A percentile compares a stretch with the other conserved stretches of the same genome.
phyloP scores from a whole-genome alignment of 768 basidiomycete genomes.

The Lactifluus subvellereus region DNA sequence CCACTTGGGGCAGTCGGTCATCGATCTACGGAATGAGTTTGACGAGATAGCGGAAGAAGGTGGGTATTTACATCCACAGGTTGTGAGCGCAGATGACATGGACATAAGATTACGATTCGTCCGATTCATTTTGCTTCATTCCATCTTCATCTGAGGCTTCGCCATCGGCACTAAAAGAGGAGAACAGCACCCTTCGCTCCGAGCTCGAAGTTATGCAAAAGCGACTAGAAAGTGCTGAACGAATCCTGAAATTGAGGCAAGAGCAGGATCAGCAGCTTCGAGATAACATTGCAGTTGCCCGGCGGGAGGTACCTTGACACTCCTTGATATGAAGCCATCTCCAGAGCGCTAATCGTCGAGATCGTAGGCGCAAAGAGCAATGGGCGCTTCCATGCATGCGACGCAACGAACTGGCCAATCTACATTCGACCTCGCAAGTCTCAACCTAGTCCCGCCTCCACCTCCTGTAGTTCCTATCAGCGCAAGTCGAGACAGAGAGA shows the following conservation, averaged over 20 bases:
- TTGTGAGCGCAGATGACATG: not conserved
- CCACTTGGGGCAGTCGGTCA: constrained; percentile 18
- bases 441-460: constrained; percentile 48
- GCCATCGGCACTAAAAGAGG: constrained; percentile 48
- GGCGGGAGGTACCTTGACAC: constrained; percentile 46
- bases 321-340: not conserved
- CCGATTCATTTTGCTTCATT: constrained; percentile 75
- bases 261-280: constrained; percentile 76
- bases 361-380: constrained; percentile 67
- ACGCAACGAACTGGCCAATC: constrained; percentile 41
- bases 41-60: constrained; percentile 68
- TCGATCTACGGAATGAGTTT: constrained; percentile 40
- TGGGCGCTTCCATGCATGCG: constrained; percentile 58
- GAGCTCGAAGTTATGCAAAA: constrained; percentile 55
- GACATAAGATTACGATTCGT: constrained; percentile 47
- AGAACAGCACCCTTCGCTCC: constrained; percentile 58
- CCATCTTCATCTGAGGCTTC: constrained; percentile 55
- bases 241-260: constrained; percentile 58
- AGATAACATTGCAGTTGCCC: constrained; percentile 72
- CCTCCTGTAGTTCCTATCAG: constrained; percentile 47
- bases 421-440: constrained; percentile 45
- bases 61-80: constrained; percentile 27
- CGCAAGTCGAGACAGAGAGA: constrained; percentile 51
- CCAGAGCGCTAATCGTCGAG: not conserved
- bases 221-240: constrained; percentile 56